phyloP scores from a whole-genome alignment of 352 stramenopile species.

The Elongisporangium prolatum region DNA sequence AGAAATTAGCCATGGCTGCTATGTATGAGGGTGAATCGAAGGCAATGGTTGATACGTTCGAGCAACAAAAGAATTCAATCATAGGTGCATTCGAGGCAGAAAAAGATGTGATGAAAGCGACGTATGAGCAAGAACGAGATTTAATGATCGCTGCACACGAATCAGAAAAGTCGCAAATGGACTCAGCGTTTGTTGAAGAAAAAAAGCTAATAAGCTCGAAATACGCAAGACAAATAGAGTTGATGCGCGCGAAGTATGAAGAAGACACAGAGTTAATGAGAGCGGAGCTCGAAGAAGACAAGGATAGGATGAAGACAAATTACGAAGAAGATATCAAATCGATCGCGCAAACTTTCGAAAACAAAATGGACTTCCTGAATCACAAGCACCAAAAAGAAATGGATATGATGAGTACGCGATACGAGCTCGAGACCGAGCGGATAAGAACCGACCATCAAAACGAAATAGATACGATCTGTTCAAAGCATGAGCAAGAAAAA shows the following conservation, averaged over 20 bases:
- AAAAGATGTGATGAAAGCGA: not conserved
- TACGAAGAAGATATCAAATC: slow-evolving; percentile 4
- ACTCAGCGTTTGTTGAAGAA: not conserved
- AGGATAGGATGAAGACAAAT: slow-evolving; percentile 10
- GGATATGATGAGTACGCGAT: not conserved
- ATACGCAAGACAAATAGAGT: not conserved
- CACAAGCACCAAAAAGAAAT: not conserved
- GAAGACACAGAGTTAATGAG: slow-evolving; percentile 6
- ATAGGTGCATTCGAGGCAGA: not conserved
- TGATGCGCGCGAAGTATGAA: slow-evolving; percentile 2
- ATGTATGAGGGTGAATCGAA: not conserved
- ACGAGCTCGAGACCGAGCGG: not conserved
- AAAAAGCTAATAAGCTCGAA: not conserved
- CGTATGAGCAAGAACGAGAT: not conserved
- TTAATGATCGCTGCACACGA: not conserved
- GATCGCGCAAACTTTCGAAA: not conserved
- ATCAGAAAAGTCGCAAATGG: not conserved
- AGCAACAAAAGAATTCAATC: not conserved
- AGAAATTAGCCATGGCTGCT: not conserved
- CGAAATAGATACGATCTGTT: not conserved
- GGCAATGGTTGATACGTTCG: not conserved
- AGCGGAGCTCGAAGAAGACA: slow-evolving; percentile 11
- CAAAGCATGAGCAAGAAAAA: not conserved
- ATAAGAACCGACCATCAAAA: not conserved
- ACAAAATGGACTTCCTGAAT: not conserved